A percentile compares a stretch with the other conserved stretches of the same genome.
Evolutionary conservation across 2,329 filamentous ascomycete species (phyloP).

Genomic region (Didymella keratinophila): DNA sequence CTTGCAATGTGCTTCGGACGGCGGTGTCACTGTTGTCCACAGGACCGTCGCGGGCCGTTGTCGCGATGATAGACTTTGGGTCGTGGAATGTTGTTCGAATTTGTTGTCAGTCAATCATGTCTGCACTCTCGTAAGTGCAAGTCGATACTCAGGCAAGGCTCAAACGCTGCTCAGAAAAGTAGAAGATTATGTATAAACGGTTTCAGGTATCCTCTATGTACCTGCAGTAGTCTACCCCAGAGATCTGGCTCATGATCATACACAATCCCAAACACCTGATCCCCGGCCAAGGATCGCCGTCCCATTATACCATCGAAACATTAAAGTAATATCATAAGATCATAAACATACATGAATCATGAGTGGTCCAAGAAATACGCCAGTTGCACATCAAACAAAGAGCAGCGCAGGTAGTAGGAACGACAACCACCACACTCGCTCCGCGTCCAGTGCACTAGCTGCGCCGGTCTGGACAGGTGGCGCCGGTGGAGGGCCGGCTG

Average conservation of each 20-base stretch:
- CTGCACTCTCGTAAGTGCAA: not conserved
- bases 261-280: not conserved
- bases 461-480: conserved; percentile 30
- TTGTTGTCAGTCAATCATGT: not conserved
- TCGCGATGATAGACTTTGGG: not conserved
- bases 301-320: not conserved
- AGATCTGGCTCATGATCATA: not conserved
- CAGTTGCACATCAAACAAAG: conserved; percentile 10
- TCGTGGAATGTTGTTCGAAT: not conserved
- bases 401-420: conserved; percentile 34
- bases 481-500: conserved; percentile 36
- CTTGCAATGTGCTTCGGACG: not conserved
- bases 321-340: conserved; percentile 14
- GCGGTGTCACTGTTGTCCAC: not conserved
- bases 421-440: conserved; percentile 45
- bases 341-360: conserved; percentile 24
- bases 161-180: not conserved
- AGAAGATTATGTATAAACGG: not conserved
- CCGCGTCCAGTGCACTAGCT: conserved; percentile 17
- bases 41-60: not conserved
- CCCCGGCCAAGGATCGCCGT: not conserved
- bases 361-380: not conserved
- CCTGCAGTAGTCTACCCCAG: conserved; percentile 14
- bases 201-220: conserved; percentile 5
- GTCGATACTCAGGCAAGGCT: not conserved